Base-by-base conservation (phyloP, 192 early-diverging fungal species). In the Coemansia sp. region DNA sequence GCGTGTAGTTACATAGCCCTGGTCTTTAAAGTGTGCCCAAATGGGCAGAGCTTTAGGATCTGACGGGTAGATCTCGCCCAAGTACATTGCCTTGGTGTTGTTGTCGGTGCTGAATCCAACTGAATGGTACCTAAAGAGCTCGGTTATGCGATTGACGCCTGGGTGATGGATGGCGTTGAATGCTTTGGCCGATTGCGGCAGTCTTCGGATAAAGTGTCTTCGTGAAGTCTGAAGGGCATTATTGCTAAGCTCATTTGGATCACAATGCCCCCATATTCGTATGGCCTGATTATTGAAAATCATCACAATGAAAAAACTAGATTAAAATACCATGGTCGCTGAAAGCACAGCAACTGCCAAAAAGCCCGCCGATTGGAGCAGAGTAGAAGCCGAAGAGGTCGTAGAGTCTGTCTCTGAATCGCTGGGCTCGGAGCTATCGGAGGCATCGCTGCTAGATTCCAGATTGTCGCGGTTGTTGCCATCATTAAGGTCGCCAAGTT, bases 11-110 rank as follows among this genome's bases (percentile, higher is more conserved):
- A 84, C 71, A 28, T 80, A 84, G 0, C 82, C 82, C 2, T 66
- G 75, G 37, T 84, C 79, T 18, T 74, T 54, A 43, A 72, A 84
- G 40, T 84, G 66, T 20, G 79, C 81, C 82, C 82, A 84, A 41
- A 84, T 71, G 0, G 82, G 82, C 6, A 75, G 56, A 14, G 62
- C 43, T 17, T 80, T 79, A 37, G 20, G 58, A 11, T 21, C 36
- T 14, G 54, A 51, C 0, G 72, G 62, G 8, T 16, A 47, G 20
- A 69, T 56, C n/a, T 76, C 72, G 8, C 72, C 72, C 15, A 66
- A 53, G 50, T 73, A 84, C 36, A 80, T 58, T 12, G 63, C 82
- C 12, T 64, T 65, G 8, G 82, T 80, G 64, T 68, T 82, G 56
- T 69, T 71, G n/a, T 80, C 54, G 0, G 82, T 82, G 62, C 79